Evolutionary conservation across 805 yeast genomes (phyloP).

Genomic region (Saccharomyces paradoxus): DNA sequence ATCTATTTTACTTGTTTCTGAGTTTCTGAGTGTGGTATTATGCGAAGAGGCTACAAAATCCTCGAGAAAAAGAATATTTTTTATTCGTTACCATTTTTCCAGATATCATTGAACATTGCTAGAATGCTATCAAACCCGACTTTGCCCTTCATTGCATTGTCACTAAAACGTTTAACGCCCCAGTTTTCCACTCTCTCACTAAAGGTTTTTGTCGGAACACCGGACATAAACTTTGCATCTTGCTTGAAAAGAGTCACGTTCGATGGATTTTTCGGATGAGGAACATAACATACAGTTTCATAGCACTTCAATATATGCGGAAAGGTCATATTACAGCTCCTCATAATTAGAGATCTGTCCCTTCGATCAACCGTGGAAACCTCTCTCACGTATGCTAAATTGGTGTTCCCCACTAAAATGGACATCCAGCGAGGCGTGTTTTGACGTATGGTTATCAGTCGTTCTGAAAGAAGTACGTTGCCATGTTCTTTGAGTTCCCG

Average conservation of each 20-base stretch:
- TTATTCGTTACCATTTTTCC: not conserved
- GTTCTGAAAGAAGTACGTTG: slow-evolving; percentile 62
- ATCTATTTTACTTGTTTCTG: not conserved
- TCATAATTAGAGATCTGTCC: slow-evolving; percentile 58
- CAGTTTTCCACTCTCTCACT: slow-evolving; percentile 86
- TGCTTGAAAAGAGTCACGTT: slow-evolving; percentile 61
- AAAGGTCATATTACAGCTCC: slow-evolving; percentile 80
- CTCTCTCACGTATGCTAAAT: slow-evolving; percentile 77
- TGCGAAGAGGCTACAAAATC: not conserved
- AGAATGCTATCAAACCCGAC: slow-evolving; percentile 79
- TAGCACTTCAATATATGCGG: slow-evolving; percentile 64
- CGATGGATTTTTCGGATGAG: slow-evolving; percentile 48
- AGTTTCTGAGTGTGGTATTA: not conserved
- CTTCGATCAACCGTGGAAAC: slow-evolving; percentile 73
- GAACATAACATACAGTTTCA: slow-evolving; percentile 75
- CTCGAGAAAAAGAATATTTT: not conserved
- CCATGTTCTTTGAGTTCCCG: slow-evolving; percentile 54
- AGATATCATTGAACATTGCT: slow-evolving; percentile 30
- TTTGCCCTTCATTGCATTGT: slow-evolving; percentile 78
- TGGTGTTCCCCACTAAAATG: slow-evolving; percentile 62
- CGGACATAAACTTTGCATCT: slow-evolving; percentile 82
- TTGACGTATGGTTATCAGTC: slow-evolving; percentile 83
- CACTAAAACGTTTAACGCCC: slow-evolving; percentile 80
- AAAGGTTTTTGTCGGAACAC: slow-evolving; percentile 56
- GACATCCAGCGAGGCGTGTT: slow-evolving; percentile 77